These are phyloP conservation scores for Oenanthe sinensis DNA, from an alignment of 129 eudicot species.

Conservation along the genomic window DNA sequence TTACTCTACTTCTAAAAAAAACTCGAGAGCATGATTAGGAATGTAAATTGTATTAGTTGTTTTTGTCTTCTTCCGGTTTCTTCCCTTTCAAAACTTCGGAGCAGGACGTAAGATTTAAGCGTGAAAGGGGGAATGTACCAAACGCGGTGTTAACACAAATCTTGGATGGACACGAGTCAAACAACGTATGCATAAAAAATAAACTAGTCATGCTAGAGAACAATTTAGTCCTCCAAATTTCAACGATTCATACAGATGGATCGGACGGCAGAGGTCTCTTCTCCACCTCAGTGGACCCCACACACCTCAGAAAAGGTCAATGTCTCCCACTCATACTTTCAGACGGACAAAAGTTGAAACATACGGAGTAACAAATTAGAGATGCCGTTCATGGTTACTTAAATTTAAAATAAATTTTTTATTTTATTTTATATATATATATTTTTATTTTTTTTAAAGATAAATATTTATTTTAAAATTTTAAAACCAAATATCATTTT, in stretches of 20 bases:
- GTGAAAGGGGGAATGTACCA: constrained; percentile 3
- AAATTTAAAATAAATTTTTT: no score
- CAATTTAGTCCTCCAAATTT: constrained; percentile 8
- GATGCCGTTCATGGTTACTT: no score
- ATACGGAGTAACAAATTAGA: constrained; percentile 9
- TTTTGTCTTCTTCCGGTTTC: no score
- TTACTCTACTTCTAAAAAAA: no score
- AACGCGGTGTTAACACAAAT: constrained; percentile 5
- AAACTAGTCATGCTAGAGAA: neutral
- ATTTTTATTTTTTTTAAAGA: no score
- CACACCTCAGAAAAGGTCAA: neutral
- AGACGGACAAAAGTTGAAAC: constrained; percentile 1
- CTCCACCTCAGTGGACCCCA: neutral
- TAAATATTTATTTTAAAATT: no score
- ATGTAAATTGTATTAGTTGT: no score
- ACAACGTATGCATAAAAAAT: constrained; percentile 1
- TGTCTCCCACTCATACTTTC: constrained; percentile 8
- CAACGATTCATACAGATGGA: neutral
- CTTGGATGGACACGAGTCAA: constrained; percentile 2
- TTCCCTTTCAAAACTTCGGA: no score
- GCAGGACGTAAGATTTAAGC: neutral
- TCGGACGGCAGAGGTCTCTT: constrained; percentile 15
- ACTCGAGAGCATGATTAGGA: no score
- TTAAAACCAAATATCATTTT: no score
- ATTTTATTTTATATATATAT: no score